phyloP scores from a whole-genome alignment of 2,329 filamentous ascomycete species.

The Ophiostoma sp. region DNA sequence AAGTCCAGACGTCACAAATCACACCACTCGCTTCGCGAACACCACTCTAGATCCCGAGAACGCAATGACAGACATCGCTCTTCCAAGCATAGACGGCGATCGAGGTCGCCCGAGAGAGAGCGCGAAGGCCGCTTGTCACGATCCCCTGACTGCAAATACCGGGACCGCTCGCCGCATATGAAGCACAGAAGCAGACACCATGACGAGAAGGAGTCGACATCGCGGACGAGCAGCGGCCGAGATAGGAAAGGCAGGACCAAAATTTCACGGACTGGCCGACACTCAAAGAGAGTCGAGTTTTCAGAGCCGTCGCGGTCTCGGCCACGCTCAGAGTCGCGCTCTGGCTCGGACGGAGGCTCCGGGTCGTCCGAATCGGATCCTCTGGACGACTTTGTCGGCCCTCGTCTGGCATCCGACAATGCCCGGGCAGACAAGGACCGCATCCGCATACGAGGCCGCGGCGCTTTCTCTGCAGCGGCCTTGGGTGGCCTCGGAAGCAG shows the following conservation, averaged over 20 bases:
- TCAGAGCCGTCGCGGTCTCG: background rate
- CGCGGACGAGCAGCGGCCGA: background rate
- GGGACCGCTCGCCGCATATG: background rate
- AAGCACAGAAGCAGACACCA: background rate
- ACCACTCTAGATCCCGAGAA: background rate
- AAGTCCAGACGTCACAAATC: background rate
- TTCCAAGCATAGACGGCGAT: constrained; percentile 15
- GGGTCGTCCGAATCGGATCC: constrained; percentile 19
- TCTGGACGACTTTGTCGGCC: constrained; percentile 23
- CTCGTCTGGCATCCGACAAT: constrained; percentile 15
- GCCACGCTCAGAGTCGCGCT: background rate
- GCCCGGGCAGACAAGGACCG: background rate
- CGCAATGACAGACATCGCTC: background rate
- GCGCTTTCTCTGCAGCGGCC: background rate
- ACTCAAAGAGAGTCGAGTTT: background rate
- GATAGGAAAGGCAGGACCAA: background rate
- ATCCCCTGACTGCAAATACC: background rate
- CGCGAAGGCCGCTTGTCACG: background rate
- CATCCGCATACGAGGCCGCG: constrained; percentile 21
- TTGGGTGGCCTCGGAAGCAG: constrained; percentile 13
- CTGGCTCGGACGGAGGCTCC: background rate
- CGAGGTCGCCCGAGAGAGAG: background rate
- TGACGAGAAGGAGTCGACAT: background rate
- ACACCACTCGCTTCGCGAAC: background rate
- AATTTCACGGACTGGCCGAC: background rate